phyloP scores from a whole-genome alignment of 2,329 filamentous ascomycete genomes.

The Cercospora zeae-maydis region DNA sequence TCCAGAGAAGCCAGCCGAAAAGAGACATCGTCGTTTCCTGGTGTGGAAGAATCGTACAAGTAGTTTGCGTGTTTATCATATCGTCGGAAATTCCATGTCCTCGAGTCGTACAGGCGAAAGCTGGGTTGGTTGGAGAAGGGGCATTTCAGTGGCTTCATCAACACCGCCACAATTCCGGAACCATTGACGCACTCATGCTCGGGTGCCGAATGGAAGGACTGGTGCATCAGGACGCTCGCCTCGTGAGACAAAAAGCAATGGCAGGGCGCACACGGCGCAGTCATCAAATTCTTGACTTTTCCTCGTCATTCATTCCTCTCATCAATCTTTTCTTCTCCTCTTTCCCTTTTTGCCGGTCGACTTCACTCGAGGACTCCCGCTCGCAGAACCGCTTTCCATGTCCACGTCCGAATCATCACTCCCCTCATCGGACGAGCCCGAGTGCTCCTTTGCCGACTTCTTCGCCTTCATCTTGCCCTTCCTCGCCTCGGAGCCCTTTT shows the following conservation, averaged over 20 bases:
- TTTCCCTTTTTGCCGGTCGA: constrained; percentile 25
- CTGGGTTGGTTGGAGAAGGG: neutral
- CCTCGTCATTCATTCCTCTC: neutral
- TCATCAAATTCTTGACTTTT: neutral
- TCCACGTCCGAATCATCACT: constrained; percentile 20
- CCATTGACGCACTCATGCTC: neutral
- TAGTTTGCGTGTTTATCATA: too few species aligned
- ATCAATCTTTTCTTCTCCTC: constrained; percentile 22
- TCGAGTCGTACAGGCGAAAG: too few species aligned
- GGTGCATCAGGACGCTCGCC: neutral
- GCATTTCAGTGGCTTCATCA: neutral
- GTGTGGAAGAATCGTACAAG: too few species aligned
- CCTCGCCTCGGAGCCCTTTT: constrained; percentile 70
- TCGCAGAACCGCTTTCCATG: constrained; percentile 11
- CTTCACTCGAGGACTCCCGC: constrained; percentile 21
- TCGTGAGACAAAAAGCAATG: neutral
- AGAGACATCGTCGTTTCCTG: neutral
- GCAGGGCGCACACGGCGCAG: neutral
- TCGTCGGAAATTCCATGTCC: too few species aligned
- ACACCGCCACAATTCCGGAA: neutral
- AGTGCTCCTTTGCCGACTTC: constrained; percentile 18
- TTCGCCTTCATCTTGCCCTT: constrained; percentile 35
- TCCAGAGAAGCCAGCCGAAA: neutral
- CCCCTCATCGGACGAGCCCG: constrained; percentile 18
- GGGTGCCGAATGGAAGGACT: neutral